Conservation (phyloP, 768 basidiomycete genomes). For the Dioszegia hungarica region DNA sequence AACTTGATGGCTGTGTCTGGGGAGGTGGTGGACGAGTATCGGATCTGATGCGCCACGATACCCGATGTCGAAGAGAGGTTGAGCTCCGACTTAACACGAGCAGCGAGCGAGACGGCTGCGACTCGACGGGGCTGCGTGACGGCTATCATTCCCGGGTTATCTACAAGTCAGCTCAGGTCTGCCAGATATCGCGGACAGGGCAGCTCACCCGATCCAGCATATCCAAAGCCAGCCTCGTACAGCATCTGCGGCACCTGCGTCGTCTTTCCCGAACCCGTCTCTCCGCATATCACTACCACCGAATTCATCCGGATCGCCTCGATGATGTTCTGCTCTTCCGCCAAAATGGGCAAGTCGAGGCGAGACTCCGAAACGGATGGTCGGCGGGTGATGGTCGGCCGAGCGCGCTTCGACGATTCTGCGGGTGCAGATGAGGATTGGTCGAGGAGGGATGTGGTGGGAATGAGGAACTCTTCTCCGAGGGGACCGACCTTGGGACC, state of each 20-base stretch:
- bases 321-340: constrained; percentile 92
- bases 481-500: constrained; percentile 11
- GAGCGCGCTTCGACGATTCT: constrained; percentile 17
- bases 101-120: constrained; percentile 92
- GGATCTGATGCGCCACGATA: constrained; percentile 90
- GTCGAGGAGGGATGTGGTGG: constrained; percentile 34
- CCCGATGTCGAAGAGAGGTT: constrained; percentile 63
- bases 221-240: constrained; percentile 94
- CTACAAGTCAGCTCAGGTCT: constrained; percentile 50
- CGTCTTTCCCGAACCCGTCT: constrained; percentile 98
- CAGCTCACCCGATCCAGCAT: constrained; percentile 66
- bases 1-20: constrained; percentile 91
- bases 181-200: not conserved
- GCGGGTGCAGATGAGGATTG: constrained; percentile 6
- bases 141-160: constrained; percentile 96
- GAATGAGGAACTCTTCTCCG: not conserved
- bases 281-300: constrained; percentile 81
- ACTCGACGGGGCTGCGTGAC: constrained; percentile 96
- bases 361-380: constrained; percentile 70
- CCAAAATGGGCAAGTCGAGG: constrained; percentile 75
- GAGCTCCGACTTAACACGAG: constrained; percentile 89
- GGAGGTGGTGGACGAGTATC: constrained; percentile 91
- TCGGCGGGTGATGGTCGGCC: constrained; percentile 57
- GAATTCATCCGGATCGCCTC: constrained; percentile 81
- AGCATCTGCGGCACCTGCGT: constrained; percentile 97